phyloP scores from a whole-genome alignment of 352 stramenopile species.

The Phytophthora foliorum region DNA sequence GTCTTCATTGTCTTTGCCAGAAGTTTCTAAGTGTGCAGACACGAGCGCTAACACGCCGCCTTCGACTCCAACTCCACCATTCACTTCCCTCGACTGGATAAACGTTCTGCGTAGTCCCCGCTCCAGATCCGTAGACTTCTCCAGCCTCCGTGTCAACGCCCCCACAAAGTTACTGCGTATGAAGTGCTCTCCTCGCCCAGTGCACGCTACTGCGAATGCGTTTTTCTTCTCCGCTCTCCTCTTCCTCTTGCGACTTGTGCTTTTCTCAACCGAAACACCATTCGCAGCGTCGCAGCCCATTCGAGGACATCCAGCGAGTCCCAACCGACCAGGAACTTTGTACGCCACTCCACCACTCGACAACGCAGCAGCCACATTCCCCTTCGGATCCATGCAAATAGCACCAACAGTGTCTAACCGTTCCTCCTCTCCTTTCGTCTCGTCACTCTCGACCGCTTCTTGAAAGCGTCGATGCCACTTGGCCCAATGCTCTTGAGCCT shows the following conservation, averaged over 20 bases:
- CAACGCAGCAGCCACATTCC: constrained; percentile 64
- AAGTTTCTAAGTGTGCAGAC: not conserved
- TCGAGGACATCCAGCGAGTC: constrained; percentile 71
- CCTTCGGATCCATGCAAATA: constrained; percentile 63
- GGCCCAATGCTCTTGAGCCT: constrained; percentile 43
- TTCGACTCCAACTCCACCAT: constrained; percentile 55
- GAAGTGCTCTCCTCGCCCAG: constrained; percentile 78
- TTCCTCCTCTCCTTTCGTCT: constrained; percentile 1
- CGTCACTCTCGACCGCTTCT: constrained; percentile 3
- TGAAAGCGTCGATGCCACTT: constrained; percentile 59
- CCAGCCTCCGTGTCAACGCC: constrained; percentile 41
- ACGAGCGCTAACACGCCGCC: constrained; percentile 62
- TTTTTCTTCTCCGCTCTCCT: constrained; percentile 27
- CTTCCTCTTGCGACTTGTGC: constrained; percentile 28
- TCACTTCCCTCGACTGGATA: constrained; percentile 34
- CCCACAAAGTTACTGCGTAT: constrained; percentile 55
- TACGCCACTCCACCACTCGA: constrained; percentile 78
- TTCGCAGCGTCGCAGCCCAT: constrained; percentile 68
- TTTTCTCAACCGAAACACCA: not conserved
- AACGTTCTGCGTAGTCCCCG: constrained; percentile 48
- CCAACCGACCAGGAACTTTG: constrained; percentile 72
- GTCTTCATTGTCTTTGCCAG: not conserved
- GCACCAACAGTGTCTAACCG: constrained; percentile 71
- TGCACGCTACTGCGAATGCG: constrained; percentile 63
- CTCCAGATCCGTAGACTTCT: constrained; percentile 39